These are phyloP conservation scores for Leccinum solheimii DNA, from an alignment of 1,284 basidiomycete species.

Conservation along the genomic window DNA sequence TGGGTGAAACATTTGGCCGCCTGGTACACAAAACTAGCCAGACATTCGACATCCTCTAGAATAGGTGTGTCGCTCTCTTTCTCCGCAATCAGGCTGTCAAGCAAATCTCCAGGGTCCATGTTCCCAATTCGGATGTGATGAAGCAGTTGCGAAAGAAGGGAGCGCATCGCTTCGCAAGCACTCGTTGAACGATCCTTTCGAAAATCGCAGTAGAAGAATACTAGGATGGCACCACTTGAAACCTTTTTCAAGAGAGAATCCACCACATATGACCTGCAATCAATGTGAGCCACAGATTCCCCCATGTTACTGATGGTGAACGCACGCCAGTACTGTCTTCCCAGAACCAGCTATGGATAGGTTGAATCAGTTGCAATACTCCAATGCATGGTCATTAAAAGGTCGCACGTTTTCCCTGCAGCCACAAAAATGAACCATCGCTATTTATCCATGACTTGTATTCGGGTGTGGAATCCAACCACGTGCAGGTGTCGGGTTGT, in stretches of 20 bases:
- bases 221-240: neutral
- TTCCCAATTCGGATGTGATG: neutral
- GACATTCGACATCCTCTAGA: neutral
- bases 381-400: neutral
- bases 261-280: slow-evolving; percentile 8
- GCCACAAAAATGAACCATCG: neutral
- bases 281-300: neutral
- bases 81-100: slow-evolving; percentile 1
- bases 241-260: neutral
- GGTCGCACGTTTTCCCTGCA: neutral
- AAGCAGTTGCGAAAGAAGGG: slow-evolving; percentile 11
- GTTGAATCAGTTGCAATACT: neutral
- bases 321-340: neutral
- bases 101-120: neutral
- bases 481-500: neutral
- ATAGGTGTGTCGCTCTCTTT: neutral
- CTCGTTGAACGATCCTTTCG: slow-evolving; percentile 5
- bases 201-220: slow-evolving; percentile 16
- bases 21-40: slow-evolving; percentile 1
- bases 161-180: slow-evolving; percentile 12
- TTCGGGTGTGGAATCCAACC: neutral
- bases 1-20: neutral
- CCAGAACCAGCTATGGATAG: neutral
- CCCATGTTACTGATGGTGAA: neutral
- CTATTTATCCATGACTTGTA: neutral